Conservation (phyloP, 2,329 filamentous ascomycete species). For the Xylariaceae sp. region DNA sequence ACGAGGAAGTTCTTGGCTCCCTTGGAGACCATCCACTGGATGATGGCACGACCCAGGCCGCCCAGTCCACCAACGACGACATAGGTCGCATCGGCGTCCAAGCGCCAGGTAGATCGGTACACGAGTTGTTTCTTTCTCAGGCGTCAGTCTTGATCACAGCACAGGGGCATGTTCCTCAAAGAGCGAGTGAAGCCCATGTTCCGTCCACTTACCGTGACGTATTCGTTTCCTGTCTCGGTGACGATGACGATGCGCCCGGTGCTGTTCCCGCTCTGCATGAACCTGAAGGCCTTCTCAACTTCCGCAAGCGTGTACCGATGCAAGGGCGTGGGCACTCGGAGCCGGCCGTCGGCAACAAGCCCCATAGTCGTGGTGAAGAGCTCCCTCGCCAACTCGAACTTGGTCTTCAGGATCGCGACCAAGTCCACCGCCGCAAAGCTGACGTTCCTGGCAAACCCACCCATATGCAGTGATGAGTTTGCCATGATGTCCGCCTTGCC, state of each 20-base stretch:
- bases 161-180: background rate
- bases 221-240: conserved; percentile 12
- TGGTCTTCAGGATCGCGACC: conserved; percentile 10
- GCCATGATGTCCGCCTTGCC: conserved; percentile 27
- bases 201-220: conserved; percentile 18
- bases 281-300: conserved; percentile 16
- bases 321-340: conserved; percentile 15
- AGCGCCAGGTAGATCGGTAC: conserved; percentile 14
- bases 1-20: conserved; percentile 18
- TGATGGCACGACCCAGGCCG: conserved; percentile 20
- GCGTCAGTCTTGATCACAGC: background rate
- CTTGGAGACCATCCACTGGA: conserved; percentile 17
- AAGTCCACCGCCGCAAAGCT: conserved; percentile 18
- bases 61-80: conserved; percentile 22
- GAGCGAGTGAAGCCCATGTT: background rate
- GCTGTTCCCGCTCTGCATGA: conserved; percentile 16
- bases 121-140: conserved; percentile 13
- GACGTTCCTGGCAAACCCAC: conserved; percentile 25
- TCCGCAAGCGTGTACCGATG: conserved; percentile 14
- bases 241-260: conserved; percentile 17
- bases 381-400: conserved; percentile 7
- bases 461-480: conserved; percentile 30
- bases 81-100: conserved; percentile 19
- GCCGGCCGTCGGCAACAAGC: conserved; percentile 9
- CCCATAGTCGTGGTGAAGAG: conserved; percentile 9